Evolutionary conservation across 139 green algal genomes (phyloP), one percentile per base, ranked within the genome.

Genomic region (Edaphochlamys debaryana): DNA sequence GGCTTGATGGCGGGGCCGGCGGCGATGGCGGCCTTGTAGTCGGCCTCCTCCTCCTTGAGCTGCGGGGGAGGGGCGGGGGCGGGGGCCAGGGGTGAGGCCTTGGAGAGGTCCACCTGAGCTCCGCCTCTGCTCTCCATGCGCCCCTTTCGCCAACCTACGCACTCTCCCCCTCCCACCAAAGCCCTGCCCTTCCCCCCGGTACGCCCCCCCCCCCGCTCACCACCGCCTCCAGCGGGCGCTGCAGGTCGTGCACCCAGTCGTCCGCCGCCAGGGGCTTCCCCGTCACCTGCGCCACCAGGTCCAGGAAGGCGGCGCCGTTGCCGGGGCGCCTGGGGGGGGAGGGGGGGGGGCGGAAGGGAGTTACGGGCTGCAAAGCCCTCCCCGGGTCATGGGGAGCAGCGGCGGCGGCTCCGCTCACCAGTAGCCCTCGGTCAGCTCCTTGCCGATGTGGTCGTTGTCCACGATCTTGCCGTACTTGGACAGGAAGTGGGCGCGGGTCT

Each of bases 401-500:
- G n/a, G n/a, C n/a, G n/a, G n/a, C n/a, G n/a, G n/a, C n/a, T n/a
- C n/a, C n/a, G n/a, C n/a, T n/a, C n/a, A n/a, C n/a, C 73, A 80
- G 37, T 80, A 80, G 73, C 56, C 73, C 73, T 80, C 73, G 30
- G 17, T 30, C 37, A 80, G 58, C 32, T 80, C 73, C 77, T 83
- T 83, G 63, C 77, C 77, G 64, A 83, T 83, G 32, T 20, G 20
- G 32, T 81, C 83, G 79, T 89, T 91, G 74, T 91, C 87, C 32
- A 88, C 84, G 9, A 91, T 67, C 58, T 85, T 79, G 75, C 77
- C 84, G 72, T 86, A 89, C 80, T 92, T 86, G 30, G 79, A 66
- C 41, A 94, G 91, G 86, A 97, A 96, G 88, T 95, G 76, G 27
- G 86, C 89, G 0, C 94, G 88, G 19, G 92, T 95, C 81, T 96